Percentiles rank a stretch among this genome's conserved stretches.
phyloP scores from a whole-genome alignment of 257 asterid genomes.

The Paulownia fortunei region DNA sequence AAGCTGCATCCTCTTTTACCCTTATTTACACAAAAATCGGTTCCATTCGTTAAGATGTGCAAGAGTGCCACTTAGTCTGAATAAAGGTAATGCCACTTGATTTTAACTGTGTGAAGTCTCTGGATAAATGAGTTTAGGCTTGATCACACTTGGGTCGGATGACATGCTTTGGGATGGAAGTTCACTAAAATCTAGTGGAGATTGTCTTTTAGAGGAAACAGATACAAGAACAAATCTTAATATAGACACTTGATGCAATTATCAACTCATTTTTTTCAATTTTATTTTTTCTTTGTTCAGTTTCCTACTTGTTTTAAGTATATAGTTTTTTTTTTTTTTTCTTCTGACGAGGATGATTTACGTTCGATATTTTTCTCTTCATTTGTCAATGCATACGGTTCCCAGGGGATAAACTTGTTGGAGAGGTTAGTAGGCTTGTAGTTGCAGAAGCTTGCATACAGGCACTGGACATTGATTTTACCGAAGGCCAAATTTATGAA shows the following conservation, averaged over 20 bases:
- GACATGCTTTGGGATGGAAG: no score
- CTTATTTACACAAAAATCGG: background rate
- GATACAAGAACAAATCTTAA: background rate
- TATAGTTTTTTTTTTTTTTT: background rate
- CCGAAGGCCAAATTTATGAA: conserved; percentile 81
- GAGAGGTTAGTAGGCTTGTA: conserved; percentile 93
- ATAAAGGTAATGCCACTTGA: background rate
- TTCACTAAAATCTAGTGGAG: no score
- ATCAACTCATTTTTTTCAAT: background rate
- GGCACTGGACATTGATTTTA: conserved; percentile 78
- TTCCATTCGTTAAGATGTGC: background rate
- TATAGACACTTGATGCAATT: background rate
- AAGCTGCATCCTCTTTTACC: background rate
- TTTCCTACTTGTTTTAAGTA: no score
- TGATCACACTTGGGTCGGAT: no score
- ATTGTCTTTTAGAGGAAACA: no score
- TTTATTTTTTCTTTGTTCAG: background rate
- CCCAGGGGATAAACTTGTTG: conserved; percentile 89
- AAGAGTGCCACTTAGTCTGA: background rate
- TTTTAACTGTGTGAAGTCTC: no score
- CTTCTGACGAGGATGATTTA: background rate
- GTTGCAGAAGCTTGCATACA: conserved; percentile 98
- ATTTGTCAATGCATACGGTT: conserved; percentile 10
- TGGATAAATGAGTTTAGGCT: no score
- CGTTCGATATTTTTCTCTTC: background rate